Conservation (phyloP, 768 basidiomycete species). For the Phlegmacium glaucopus region DNA sequence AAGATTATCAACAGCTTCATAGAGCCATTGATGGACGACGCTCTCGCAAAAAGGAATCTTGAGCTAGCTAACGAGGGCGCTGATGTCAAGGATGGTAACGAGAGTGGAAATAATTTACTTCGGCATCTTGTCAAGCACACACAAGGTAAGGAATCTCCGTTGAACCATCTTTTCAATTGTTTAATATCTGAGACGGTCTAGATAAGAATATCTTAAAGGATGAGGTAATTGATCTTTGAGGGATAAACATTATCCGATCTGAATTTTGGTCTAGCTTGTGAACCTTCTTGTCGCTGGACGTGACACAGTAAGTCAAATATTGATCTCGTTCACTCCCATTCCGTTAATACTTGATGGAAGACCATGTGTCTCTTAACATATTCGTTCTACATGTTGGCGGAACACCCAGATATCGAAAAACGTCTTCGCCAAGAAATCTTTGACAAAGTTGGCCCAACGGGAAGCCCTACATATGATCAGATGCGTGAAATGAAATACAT, state of each 20-base stretch:
- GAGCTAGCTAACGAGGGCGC: not conserved
- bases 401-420: slow-evolving; percentile 35
- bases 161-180: not conserved
- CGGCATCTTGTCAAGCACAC: slow-evolving; percentile 12
- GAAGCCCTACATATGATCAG: slow-evolving; percentile 39
- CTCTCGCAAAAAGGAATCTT: slow-evolving; percentile 4
- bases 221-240: slow-evolving; percentile 13
- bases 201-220: slow-evolving; percentile 38
- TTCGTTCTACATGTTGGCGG: slow-evolving; percentile 39
- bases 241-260: not conserved
- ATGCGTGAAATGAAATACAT: slow-evolving; percentile 43
- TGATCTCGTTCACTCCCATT: not conserved
- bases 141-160: slow-evolving; percentile 31
- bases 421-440: slow-evolving; percentile 40
- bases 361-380: slow-evolving; percentile 41
- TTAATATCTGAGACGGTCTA: slow-evolving; percentile 2
- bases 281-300: slow-evolving; percentile 58
- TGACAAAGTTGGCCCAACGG: slow-evolving; percentile 30
- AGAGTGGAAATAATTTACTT: slow-evolving; percentile 6
- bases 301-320: slow-evolving; percentile 40
- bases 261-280: slow-evolving; percentile 19
- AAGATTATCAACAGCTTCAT: slow-evolving; percentile 11
- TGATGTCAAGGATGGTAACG: slow-evolving; percentile 1
- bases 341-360: slow-evolving; percentile 12
- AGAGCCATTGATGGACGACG: slow-evolving; percentile 13